A percentile compares a stretch with the other conserved stretches of the same genome.
Conservation (phyloP, 768 basidiomycete genomes). For the Termitomyces sp. region DNA sequence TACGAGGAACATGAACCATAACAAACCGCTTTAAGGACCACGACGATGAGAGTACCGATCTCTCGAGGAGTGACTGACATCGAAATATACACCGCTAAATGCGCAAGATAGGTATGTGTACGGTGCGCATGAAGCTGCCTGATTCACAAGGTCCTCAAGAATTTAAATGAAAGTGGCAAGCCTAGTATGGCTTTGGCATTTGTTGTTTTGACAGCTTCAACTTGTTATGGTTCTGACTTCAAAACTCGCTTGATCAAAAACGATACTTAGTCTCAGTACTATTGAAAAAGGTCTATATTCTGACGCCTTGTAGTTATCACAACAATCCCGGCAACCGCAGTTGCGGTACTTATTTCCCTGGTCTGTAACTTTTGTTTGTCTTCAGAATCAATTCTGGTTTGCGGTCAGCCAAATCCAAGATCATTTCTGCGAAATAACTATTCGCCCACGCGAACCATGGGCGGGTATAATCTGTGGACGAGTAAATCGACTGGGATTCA, state of each 20-base stretch:
- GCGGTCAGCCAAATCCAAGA: constrained; percentile 69
- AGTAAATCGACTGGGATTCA: constrained; percentile 67
- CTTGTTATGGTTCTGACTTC: not conserved
- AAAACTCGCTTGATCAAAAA: not conserved
- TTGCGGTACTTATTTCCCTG: constrained; percentile 34
- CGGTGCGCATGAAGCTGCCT: constrained; percentile 10
- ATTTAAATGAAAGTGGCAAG: not conserved
- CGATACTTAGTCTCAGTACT: not conserved
- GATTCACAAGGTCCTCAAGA: not conserved
- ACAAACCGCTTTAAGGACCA: constrained; percentile 91
- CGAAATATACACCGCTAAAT: constrained; percentile 11
- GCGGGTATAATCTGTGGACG: constrained; percentile 55
- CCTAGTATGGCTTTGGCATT: not conserved
- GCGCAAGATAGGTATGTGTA: constrained; percentile 3
- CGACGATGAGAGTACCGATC: constrained; percentile 92
- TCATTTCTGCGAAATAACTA: constrained; percentile 82
- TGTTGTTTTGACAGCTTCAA: constrained; percentile 1
- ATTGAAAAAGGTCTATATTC: not conserved
- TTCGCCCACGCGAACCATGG: constrained; percentile 85
- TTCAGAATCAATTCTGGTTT: constrained; percentile 70
- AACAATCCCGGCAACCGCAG: constrained; percentile 12
- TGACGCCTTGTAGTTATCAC: constrained; percentile 3
- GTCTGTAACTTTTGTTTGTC: constrained; percentile 50
- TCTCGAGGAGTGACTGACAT: constrained; percentile 67
- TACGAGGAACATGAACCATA: constrained; percentile 9